phyloP scores from a whole-genome alignment of 495 filamentous ascomycete species.

The Neurospora sp. region DNA sequence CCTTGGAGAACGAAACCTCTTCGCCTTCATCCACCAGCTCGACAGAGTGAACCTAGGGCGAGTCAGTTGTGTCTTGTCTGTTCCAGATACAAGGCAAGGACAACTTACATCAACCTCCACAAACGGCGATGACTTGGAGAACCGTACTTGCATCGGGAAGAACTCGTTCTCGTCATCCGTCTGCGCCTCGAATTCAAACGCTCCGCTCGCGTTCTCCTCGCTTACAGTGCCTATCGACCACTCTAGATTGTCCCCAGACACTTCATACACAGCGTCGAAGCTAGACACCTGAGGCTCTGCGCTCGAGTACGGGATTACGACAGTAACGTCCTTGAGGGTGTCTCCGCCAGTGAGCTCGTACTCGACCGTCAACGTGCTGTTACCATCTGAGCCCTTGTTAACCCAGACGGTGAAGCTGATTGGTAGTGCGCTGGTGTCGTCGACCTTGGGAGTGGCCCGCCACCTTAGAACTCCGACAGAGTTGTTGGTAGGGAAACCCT shows the following conservation, averaged over 20 bases:
- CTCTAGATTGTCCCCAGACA: conserved; percentile 83
- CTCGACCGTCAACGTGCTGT: conserved; percentile 80
- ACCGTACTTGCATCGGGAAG: conserved; percentile 91
- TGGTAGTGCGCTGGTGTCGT: conserved; percentile 66
- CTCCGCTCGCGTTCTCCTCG: conserved; percentile 67
- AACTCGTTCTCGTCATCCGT: conserved; percentile 80
- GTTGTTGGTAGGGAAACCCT: conserved; percentile 83
- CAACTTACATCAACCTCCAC: conserved; percentile 78
- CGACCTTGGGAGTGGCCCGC: conserved; percentile 62
- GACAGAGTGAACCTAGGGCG: conserved; percentile 53
- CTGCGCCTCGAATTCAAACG: conserved; percentile 88
- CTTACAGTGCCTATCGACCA: conserved; percentile 83
- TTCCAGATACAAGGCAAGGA: not conserved
- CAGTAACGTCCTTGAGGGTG: conserved; percentile 68
- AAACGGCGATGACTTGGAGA: conserved; percentile 77
- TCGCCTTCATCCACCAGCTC: conserved; percentile 70
- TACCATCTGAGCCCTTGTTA: conserved; percentile 68
- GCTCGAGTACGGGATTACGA: conserved; percentile 74
- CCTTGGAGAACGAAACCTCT: conserved; percentile 78
- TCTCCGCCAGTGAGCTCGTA: conserved; percentile 77
- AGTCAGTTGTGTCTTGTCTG: conserved; percentile 18
- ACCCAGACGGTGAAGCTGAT: conserved; percentile 96
- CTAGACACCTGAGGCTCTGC: conserved; percentile 81
- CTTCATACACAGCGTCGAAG: conserved; percentile 90
- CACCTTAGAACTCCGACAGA: conserved; percentile 81